phyloP scores from a whole-genome alignment of 805 yeast genomes.

The Metschnikowia arizonensis region DNA sequence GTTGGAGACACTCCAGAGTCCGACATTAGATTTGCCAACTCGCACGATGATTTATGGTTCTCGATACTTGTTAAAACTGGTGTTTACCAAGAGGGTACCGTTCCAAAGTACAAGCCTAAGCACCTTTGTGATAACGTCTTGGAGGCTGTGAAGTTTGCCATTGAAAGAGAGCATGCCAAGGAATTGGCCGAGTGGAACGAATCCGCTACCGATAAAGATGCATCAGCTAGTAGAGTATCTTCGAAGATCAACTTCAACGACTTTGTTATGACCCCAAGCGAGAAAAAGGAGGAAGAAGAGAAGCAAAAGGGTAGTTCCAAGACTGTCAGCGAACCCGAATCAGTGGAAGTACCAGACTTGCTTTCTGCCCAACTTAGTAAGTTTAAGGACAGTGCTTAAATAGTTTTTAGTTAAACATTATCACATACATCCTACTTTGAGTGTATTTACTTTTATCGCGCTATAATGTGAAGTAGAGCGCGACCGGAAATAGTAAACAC shows the following conservation, averaged over 20 bases:
- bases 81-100: slow-evolving; percentile 76
- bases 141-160: slow-evolving; percentile 79
- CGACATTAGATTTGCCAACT: slow-evolving; percentile 82
- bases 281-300: slow-evolving; percentile 23
- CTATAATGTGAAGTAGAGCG: not conserved
- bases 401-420: not conserved
- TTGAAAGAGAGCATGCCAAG: slow-evolving; percentile 71
- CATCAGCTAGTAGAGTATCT: slow-evolving; percentile 21
- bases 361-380: slow-evolving; percentile 42
- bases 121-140: slow-evolving; percentile 67
- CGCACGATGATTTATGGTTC: slow-evolving; percentile 80
- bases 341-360: slow-evolving; percentile 48
- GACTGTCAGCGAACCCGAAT: slow-evolving; percentile 36
- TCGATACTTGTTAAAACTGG: slow-evolving; percentile 85
- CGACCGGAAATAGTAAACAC: not conserved
- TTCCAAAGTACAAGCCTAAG: slow-evolving; percentile 76
- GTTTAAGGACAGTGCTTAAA: slow-evolving; percentile 24
- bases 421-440: not conserved
- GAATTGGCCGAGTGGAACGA: slow-evolving; percentile 75
- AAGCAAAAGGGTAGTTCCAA: slow-evolving; percentile 12
- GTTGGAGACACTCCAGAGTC: slow-evolving; percentile 91
- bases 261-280: slow-evolving; percentile 42
- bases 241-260: slow-evolving; percentile 42
- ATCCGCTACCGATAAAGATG: slow-evolving; percentile 32
- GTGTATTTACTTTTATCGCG: not conserved